These are phyloP conservation scores for Aspergillus persii DNA, from an alignment of 2,329 filamentous ascomycete genomes.

Conservation along the genomic window DNA sequence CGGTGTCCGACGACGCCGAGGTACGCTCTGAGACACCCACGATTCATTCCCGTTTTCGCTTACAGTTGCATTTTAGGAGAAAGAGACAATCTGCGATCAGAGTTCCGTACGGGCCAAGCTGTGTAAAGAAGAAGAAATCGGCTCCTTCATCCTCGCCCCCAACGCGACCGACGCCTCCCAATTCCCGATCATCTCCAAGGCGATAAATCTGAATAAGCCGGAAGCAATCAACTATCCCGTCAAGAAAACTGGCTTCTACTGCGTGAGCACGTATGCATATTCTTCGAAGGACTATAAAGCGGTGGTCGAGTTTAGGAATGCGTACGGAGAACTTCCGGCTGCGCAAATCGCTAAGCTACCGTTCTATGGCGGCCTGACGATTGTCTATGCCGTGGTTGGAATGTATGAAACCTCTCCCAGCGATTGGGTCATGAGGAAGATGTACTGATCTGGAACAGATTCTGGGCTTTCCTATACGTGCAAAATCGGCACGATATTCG, in stretches of 20 bases:
- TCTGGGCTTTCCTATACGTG: constrained; percentile 94
- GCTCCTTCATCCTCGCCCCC: constrained; percentile 76
- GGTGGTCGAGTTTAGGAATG: constrained; percentile 88
- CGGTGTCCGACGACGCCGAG: constrained; percentile 54
- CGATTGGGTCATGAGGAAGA: neutral
- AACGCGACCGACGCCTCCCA: constrained; percentile 71
- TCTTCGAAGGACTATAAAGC: constrained; percentile 69
- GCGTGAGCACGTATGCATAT: constrained; percentile 75
- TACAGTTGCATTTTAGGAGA: constrained; percentile 41
- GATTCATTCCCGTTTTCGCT: constrained; percentile 23
- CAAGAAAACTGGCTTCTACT: constrained; percentile 93
- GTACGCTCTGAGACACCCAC: constrained; percentile 41
- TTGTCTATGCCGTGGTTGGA: constrained; percentile 85
- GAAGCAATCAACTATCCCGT: constrained; percentile 74
- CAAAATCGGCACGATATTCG: constrained; percentile 89
- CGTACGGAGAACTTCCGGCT: constrained; percentile 91
- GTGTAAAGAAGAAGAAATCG: constrained; percentile 75
- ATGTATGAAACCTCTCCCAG: constrained; percentile 48
- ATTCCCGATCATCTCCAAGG: constrained; percentile 72
- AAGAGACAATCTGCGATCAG: constrained; percentile 73
- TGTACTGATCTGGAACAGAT: constrained; percentile 48
- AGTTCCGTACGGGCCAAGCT: constrained; percentile 65
- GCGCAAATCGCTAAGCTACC: constrained; percentile 96
- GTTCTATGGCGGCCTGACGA: constrained; percentile 92
- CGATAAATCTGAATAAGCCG: constrained; percentile 76